Evolutionary conservation across 176 grass and related monocot species (phyloP), one percentile per base, ranked within the genome.

Genomic region (Phyllostachys edulis): DNA sequence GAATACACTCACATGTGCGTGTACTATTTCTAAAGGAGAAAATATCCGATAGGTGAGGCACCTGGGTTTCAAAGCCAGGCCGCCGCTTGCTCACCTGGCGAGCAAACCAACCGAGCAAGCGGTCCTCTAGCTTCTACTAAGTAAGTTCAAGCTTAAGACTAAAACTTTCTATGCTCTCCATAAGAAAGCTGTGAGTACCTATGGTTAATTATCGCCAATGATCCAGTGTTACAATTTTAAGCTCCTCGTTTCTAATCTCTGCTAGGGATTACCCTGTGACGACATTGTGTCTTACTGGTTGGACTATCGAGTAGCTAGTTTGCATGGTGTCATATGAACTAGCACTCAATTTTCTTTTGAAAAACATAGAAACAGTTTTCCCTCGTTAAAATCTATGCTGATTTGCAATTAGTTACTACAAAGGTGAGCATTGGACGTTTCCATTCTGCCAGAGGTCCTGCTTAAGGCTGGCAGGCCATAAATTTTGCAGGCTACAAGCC

Each of bases 381-480:
- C 12, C 11, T 13, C 27, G 23, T 1, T 27, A 5, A 61, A 2
- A 26, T 13, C 13, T 14, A 27, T 6, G 11, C 59, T 16, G 77
- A 55, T 46, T 46, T 80, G 45, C 27, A 79, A 49, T 64, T 78
- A 36, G 60, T 50, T 65, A 16, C 20, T 65, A 10, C 20, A 5
- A 29, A 60, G n/a, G 14, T 57, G 73, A 6, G 44, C 39, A 69
- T n/a, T 24, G 63, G 23, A 69, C 71, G 24, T 69, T 85, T 60
- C n/a, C 57, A 12, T 56, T 47, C 3, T 17, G 67, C 13, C 61
- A 57, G 24, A 40, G 9, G 62, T 23, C 70, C 60, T 47, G 56
- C 34, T 82, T 76, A 77, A 82, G 85, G 63, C 79, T 87, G 78
- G 42, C 40, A 63, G 3, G n/a, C 40, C 61, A 67, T 67, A 87